Base-by-base conservation (phyloP, 805 yeast genomes). In the Hanseniaspora singularis region DNA sequence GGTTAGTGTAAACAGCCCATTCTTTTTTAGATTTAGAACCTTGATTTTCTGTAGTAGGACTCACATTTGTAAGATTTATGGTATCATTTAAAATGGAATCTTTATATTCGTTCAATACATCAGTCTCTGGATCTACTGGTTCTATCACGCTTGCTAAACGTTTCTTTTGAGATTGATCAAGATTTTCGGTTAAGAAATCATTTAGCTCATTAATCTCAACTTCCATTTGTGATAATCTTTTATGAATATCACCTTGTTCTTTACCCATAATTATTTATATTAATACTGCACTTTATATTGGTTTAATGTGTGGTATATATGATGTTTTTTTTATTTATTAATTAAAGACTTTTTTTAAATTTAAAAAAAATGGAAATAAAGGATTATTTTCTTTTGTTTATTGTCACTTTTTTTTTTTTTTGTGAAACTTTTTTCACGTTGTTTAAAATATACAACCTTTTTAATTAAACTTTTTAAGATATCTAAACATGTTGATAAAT, bases 201-300 rank as follows among this genome's bases (percentile, higher is more conserved):
- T 63, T 63, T 60, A 63, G 59, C 44, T 62, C 58, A 34, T 58
- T 56, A 37, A 63, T 59, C 38, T 61, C 64, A 26, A 55, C 48
- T 47, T 63, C 66, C 27, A 63, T 58, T 31, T 61, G 63, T 5
- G 65, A 62, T 34, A 63, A 50, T 33, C 65, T 55, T 46, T 60
- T 58, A 45, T 61, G 54, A 20, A 63, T 49, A 20, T 55, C 33
- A n/a, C 5, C 31, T 14, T 31, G 8, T 22, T 40, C 37, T 20
- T 38, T 33, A 8, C 24, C 19, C 42, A 38, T 38, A 23, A 30
- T 30, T 30, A 30, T 30, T 30, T 11, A 30, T 7, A 24, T 24
- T 7, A 24, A 24, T 24, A 24, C 10, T n/a, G n/a, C n/a, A n/a
- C n/a, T n/a, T n/a, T n/a, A n/a, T n/a, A n/a, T n/a, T n/a, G n/a